Evolutionary conservation across 495 filamentous ascomycete species (phyloP), one percentile per base, ranked within the genome.

Genomic region (Mytilinidion resinicola): DNA sequence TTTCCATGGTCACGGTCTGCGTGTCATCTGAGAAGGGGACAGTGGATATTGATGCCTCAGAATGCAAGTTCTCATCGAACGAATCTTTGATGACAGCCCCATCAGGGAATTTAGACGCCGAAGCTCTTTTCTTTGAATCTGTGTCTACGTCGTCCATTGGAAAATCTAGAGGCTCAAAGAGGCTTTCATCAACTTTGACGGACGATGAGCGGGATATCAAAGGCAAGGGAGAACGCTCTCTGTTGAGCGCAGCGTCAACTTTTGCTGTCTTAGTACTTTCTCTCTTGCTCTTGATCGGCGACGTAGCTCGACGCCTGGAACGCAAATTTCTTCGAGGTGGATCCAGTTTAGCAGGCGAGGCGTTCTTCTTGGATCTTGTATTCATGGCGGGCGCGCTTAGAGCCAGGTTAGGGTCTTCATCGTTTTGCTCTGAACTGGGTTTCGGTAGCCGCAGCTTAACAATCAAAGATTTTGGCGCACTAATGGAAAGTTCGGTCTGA

Each of bases 341-440:
- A 19, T 25, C 53, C 8, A 48, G 39, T 46, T 61, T 65, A 1
- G 48, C 44, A 12, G 62, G 54, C 20, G 62, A 61, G 4, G 43
- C 7, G 25, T 55, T 58, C 3, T 58, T 65, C 42, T 65, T 65
- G 14, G 62, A 65, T 19, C 62, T 43, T n/a, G 62, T 65, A 25
- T 65, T 65, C 43, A 59, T 61, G 3, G 62, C 58, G 11, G 62
- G 62, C 1, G 51, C 61, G 11, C 56, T 60, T 7, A 20, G 9
- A 9, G 55, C 44, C 56, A 60, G 19, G 12, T 59, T 52, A 0
- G 56, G 56, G 1, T 59, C 21, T 34, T 64, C 53, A 41, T 59
- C 44, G 5, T 47, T 55, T 36, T 55, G 56, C 12, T 59, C 56
- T 36, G 61, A 56, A 4, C 59, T 19, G 14, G 37, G 35, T 36